Evolutionary conservation across 768 basidiomycete genomes (phyloP).

Genomic region (Amanita fuliginea): DNA sequence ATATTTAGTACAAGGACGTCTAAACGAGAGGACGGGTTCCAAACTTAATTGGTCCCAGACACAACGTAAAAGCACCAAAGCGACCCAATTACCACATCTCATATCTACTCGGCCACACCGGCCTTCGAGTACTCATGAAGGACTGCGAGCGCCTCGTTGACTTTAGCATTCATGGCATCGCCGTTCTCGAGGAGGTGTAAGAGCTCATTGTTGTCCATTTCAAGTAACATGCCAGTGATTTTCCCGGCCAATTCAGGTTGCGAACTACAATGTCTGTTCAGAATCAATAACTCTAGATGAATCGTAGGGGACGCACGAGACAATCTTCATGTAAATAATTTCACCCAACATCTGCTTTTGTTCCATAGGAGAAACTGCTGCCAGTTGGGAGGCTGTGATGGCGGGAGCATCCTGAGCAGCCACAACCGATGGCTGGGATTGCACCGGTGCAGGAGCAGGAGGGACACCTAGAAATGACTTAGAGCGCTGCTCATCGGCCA

Average conservation of each 20-base stretch:
- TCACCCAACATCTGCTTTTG: slow-evolving; percentile 99
- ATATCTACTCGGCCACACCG: slow-evolving; percentile 1
- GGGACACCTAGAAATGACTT: slow-evolving; percentile 10
- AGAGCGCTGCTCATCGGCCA: background rate
- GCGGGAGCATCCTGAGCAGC: slow-evolving; percentile 29
- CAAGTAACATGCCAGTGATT: slow-evolving; percentile 97
- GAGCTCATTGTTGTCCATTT: slow-evolving; percentile 97
- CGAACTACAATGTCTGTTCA: slow-evolving; percentile 27
- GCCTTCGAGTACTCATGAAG: slow-evolving; percentile 68
- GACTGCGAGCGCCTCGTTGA: slow-evolving; percentile 83
- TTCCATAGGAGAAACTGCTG: slow-evolving; percentile 64
- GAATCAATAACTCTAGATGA: slow-evolving; percentile 8
- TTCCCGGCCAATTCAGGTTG: slow-evolving; percentile 95
- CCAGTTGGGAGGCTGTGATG: slow-evolving; percentile 36
- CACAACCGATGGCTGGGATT: slow-evolving; percentile 31
- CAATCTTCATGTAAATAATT: slow-evolving; percentile 88
- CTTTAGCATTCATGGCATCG: slow-evolving; percentile 82
- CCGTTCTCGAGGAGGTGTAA: slow-evolving; percentile 76
- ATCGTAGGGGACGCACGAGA: slow-evolving; percentile 38
- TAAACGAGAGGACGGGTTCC: slow-evolving; percentile 8
- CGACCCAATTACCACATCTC: slow-evolving; percentile 4
- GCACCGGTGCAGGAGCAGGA: slow-evolving; percentile 27
- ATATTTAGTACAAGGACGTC: slow-evolving; percentile 4
- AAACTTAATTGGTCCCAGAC: slow-evolving; percentile 5
- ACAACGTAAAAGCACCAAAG: background rate